Conservation (phyloP, 2,329 filamentous ascomycete species). For the Talaromyces albobiverticillius region DNA sequence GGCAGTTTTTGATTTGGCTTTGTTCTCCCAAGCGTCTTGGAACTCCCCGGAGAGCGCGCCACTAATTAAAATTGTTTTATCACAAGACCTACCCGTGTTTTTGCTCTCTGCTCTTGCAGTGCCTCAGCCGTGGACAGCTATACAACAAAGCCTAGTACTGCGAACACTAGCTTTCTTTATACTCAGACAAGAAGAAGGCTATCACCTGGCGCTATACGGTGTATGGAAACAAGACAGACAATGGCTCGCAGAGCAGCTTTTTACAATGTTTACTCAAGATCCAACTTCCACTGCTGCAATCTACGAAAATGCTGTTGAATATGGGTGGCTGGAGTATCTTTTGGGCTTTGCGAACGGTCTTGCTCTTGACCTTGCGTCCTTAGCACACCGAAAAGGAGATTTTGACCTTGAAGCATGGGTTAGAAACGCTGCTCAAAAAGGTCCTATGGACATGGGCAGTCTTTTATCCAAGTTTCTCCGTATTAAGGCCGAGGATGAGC, state of each 20-base stretch:
- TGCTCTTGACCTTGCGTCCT: slow-evolving; percentile 79
- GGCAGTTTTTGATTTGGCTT: slow-evolving; percentile 62
- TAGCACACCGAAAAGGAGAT: slow-evolving; percentile 76
- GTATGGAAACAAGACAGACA: slow-evolving; percentile 86
- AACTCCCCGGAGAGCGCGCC: slow-evolving; percentile 54
- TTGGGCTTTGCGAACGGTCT: slow-evolving; percentile 78
- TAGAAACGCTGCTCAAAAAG: slow-evolving; percentile 63
- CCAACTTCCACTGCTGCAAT: slow-evolving; percentile 66
- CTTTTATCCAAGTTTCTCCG: slow-evolving; percentile 76
- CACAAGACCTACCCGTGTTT: slow-evolving; percentile 50
- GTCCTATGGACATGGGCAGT: slow-evolving; percentile 64
- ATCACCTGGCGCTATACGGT: slow-evolving; percentile 86
- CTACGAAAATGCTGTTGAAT: slow-evolving; percentile 75
- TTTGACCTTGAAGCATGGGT: slow-evolving; percentile 82
- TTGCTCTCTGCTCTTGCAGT: slow-evolving; percentile 48
- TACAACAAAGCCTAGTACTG: slow-evolving; percentile 49
- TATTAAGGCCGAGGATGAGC: slow-evolving; percentile 80
- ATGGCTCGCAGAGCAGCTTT: slow-evolving; percentile 79
- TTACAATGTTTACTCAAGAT: slow-evolving; percentile 70
- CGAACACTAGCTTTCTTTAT: slow-evolving; percentile 74
- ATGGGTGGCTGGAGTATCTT: slow-evolving; percentile 80
- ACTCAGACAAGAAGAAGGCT: slow-evolving; percentile 70
- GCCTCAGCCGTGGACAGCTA: slow-evolving; percentile 48
- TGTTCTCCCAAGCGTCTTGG: slow-evolving; percentile 58
- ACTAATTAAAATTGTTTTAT: slow-evolving; percentile 60